Evolutionary conservation across 2,329 filamentous ascomycete species (phyloP), one percentile per base, ranked within the genome.

Genomic region (Pochonia chlamydosporia): DNA sequence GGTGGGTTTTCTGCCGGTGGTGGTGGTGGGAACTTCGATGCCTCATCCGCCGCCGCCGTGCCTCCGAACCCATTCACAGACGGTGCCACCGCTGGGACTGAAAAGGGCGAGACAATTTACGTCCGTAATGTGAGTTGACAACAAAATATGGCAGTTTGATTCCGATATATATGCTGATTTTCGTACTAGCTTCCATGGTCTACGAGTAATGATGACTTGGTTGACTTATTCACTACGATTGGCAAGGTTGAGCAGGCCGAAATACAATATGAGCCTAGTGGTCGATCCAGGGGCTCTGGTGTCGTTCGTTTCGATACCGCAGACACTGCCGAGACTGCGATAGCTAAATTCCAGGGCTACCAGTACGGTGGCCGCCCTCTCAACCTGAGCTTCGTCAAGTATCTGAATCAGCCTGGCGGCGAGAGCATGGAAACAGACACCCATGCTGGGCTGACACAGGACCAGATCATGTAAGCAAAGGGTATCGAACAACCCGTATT

Each of bases 171-270:
- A 13, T 25, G 28, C 52, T 62, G 48, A 61, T 45, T 60, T 52
- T 30, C 43, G n/a, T n/a, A 40, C 36, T 59, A 96, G 91, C 81
- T 99, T 53, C 93, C 93, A 11, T 99, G 93, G 93, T 97, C 93
- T 24, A 99, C 93, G 14, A 96, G 91, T 74, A 97, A 99, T 63
- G 93, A 99, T 53, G 93, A 99, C 67, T 75, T 99, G 23, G 82
- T 97, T 48, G 93, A 99, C 65, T 79, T 99, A 18, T 99, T 99
- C 74, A 91, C 87, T 16, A 99, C 93, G 10, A 99, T 99, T 61
- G 93, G 93, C 54, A 96, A 96, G 67, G 93, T 99, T 50, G 90
- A 96, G 61, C 90, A 93, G 60, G 93, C 93, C n/a, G 93, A 99
- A 71, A 97, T 99, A 48, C 93, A 99, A 69, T 97, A 99, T 63